Conservation (phyloP, 2,329 filamentous ascomycete genomes). For the Coniella lustricola region DNA sequence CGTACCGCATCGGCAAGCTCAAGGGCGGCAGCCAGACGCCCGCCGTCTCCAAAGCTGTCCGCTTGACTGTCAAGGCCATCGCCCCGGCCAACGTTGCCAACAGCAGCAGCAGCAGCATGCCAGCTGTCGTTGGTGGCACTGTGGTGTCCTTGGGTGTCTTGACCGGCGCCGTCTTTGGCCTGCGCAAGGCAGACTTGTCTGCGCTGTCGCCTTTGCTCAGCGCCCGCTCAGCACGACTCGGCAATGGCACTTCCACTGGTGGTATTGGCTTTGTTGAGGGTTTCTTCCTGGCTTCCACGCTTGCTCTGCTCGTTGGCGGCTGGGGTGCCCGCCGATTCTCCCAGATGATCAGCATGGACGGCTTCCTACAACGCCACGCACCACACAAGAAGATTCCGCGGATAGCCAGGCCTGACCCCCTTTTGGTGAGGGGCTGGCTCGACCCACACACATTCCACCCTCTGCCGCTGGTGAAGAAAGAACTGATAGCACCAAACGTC, state of each 20-base stretch:
- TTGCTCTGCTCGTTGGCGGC: constrained; percentile 27
- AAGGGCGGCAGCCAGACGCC: constrained; percentile 21
- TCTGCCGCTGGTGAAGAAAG: constrained; percentile 37
- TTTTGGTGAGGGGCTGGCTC: constrained; percentile 39
- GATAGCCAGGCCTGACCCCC: constrained; percentile 29
- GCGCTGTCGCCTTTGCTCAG: constrained; percentile 16
- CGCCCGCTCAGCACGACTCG: neutral
- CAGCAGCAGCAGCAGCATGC: neutral
- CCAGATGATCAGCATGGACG: constrained; percentile 26
- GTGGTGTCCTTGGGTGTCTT: constrained; percentile 10
- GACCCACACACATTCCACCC: constrained; percentile 39
- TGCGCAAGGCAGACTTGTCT: constrained; percentile 14
- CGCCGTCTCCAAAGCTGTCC: constrained; percentile 6
- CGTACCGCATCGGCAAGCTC: constrained; percentile 31
- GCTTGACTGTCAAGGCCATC: constrained; percentile 6
- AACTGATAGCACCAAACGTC: constrained; percentile 33
- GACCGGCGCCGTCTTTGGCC: constrained; percentile 5
- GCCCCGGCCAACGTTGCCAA: neutral
- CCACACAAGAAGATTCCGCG: constrained; percentile 34
- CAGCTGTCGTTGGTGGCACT: constrained; percentile 6
- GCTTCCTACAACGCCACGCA: constrained; percentile 28
- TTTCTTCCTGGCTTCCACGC: constrained; percentile 28
- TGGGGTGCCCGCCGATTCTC: constrained; percentile 25
- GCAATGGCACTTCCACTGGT: constrained; percentile 16
- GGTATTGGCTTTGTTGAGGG: constrained; percentile 32